Conservation (phyloP, 2,329 filamentous ascomycete species). For the Calonectria leucothoes region DNA sequence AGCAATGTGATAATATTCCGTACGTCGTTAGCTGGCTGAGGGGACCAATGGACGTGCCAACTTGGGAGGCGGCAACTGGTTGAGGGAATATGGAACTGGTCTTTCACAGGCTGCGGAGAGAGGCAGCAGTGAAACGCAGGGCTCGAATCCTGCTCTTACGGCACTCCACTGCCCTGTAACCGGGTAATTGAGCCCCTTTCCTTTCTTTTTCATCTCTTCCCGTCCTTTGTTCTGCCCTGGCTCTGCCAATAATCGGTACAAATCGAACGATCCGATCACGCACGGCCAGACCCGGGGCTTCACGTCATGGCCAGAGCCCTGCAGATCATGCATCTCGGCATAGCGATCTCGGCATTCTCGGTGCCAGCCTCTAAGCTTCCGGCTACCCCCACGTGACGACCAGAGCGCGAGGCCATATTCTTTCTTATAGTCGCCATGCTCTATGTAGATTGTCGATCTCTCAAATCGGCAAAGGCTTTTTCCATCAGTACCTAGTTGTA, state of each 20-base stretch:
- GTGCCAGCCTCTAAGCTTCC: neutral
- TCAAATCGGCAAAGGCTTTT: conserved; percentile 2
- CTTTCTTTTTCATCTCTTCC: neutral
- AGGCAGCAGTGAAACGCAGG: neutral
- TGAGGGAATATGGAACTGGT: neutral
- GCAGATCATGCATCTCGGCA: conserved; percentile 20
- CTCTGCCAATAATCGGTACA: conserved; percentile 5
- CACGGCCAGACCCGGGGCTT: conserved; percentile 16
- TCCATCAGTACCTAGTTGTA: conserved; percentile 14
- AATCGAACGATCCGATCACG: conserved; percentile 17
- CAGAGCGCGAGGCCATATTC: neutral
- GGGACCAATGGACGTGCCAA: neutral
- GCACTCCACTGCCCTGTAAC: neutral
- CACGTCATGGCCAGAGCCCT: conserved; percentile 15
- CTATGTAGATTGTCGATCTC: neutral
- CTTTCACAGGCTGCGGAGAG: neutral
- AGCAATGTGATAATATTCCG: neutral
- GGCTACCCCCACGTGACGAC: neutral
- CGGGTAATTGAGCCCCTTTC: conserved; percentile 7
- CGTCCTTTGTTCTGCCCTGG: neutral
- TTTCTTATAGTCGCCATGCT: conserved; percentile 8
- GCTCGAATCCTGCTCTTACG: conserved; percentile 11
- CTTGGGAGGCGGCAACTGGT: neutral
- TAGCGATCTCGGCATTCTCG: conserved; percentile 16
- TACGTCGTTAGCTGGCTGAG: neutral